These are phyloP conservation scores for Venustampulla echinocandica DNA, from an alignment of 495 filamentous ascomycete species.

Conservation along the genomic window DNA sequence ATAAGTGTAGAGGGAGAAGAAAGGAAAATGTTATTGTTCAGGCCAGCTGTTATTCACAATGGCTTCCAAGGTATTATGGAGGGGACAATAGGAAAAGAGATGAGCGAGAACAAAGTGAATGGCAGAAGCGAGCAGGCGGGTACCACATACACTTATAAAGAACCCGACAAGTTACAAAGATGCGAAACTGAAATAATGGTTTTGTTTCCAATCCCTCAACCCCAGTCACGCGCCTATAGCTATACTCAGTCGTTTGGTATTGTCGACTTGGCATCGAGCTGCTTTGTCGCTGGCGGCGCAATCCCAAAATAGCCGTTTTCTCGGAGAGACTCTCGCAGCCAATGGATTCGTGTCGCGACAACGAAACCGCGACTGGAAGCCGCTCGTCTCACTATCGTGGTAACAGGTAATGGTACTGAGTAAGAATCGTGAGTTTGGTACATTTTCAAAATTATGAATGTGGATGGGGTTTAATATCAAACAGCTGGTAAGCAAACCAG, in stretches of 20 bases:
- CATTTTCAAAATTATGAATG: no score
- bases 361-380: slow-evolving; percentile 10
- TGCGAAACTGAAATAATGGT: slow-evolving; percentile 14
- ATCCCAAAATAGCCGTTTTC: slow-evolving; percentile 22
- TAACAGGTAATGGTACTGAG: no score
- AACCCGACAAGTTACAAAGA: slow-evolving; percentile 9
- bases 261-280: slow-evolving; percentile 21
- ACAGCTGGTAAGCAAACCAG: no score
- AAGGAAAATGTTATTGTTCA: slow-evolving; percentile 12
- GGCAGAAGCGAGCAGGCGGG: slow-evolving; percentile 3
- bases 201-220: slow-evolving; percentile 22
- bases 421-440: no score
- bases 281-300: slow-evolving; percentile 18
- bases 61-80: slow-evolving; percentile 11
- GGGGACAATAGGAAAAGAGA: slow-evolving; percentile 15
- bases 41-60: slow-evolving; percentile 18
- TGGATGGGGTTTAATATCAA: no score
- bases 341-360: slow-evolving; percentile 13
- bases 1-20: slow-evolving; percentile 22
- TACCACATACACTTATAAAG: slow-evolving; percentile 8
- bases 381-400: no score
- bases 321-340: slow-evolving; percentile 13
- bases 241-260: slow-evolving; percentile 4
- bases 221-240: slow-evolving; percentile 4
- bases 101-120: slow-evolving; percentile 19